These are phyloP conservation scores for Clarireedia monteithiana DNA, from an alignment of 2,329 filamentous ascomycete species.

Conservation along the genomic window DNA sequence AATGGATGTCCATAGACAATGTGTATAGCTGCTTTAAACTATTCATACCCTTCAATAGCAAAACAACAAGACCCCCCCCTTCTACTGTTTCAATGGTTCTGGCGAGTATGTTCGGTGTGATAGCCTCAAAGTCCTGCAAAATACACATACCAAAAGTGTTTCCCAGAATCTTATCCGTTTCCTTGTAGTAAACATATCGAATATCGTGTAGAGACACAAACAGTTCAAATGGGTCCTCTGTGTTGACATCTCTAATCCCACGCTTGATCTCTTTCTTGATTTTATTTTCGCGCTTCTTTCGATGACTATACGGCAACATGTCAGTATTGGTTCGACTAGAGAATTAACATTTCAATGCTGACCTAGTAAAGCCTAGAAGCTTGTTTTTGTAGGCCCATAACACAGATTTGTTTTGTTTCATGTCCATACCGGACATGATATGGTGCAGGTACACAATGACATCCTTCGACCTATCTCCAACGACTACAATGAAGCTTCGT, in stretches of 20 bases:
- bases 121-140: slow-evolving; percentile 92
- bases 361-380: slow-evolving; percentile 82
- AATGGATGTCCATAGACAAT: slow-evolving; percentile 95
- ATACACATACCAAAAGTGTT: slow-evolving; percentile 99
- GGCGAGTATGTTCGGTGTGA: slow-evolving; percentile 94
- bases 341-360: slow-evolving; percentile 13
- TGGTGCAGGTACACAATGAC: slow-evolving; percentile 93
- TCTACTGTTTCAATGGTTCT: slow-evolving; percentile 96
- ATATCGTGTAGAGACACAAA: slow-evolving; percentile 96
- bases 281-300: slow-evolving; percentile 96
- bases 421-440: slow-evolving; percentile 81
- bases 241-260: slow-evolving; percentile 84
- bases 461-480: slow-evolving; percentile 91
- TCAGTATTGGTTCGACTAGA: background rate
- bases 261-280: slow-evolving; percentile 98
- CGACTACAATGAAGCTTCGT: slow-evolving; percentile 93
- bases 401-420: slow-evolving; percentile 93
- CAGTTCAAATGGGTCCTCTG: slow-evolving; percentile 91
- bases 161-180: slow-evolving; percentile 96
- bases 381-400: slow-evolving; percentile 99
- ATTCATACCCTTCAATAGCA: slow-evolving; percentile 92
- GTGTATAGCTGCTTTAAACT: slow-evolving; percentile 97
- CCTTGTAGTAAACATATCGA: slow-evolving; percentile 98
- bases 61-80: slow-evolving; percentile 82
- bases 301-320: slow-evolving; percentile 52